Conservation (phyloP, 345 rosid genomes). For the Camelina laxa region DNA sequence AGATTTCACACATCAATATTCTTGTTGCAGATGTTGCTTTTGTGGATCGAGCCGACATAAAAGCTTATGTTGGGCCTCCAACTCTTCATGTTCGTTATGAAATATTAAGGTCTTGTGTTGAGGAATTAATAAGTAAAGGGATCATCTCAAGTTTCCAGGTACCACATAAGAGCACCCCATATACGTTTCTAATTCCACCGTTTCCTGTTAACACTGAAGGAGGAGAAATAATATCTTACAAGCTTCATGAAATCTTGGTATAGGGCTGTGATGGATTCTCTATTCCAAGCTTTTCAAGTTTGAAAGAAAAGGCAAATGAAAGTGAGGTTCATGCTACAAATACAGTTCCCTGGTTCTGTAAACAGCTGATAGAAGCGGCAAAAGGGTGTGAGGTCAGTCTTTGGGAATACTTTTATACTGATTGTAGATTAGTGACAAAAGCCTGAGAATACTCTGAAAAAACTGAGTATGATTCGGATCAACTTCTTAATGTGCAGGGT, state of each 20-base stretch:
- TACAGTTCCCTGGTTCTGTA: conserved; percentile 45
- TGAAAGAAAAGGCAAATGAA: conserved; percentile 58
- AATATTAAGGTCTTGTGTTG: conserved; percentile 84
- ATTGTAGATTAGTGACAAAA: conserved; percentile 11
- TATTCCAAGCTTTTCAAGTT: conserved; percentile 68
- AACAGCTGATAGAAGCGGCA: conserved; percentile 80
- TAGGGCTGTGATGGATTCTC: conserved; percentile 56
- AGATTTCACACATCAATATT: not conserved
- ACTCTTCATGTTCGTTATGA: conserved; percentile 91
- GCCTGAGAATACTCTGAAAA: not conserved
- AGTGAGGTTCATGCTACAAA: conserved; percentile 53
- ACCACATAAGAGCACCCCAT: not conserved
- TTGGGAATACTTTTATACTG: not conserved
- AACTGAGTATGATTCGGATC: not conserved
- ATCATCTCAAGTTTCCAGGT: conserved; percentile 77
- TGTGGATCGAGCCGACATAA: conserved; percentile 95
- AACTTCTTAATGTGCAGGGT: conserved; percentile 56
- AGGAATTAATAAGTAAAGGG: conserved; percentile 74
- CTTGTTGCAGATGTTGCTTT: conserved; percentile 86
- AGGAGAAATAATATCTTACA: conserved; percentile 20
- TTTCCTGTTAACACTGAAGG: conserved; percentile 15
- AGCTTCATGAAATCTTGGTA: conserved; percentile 29
- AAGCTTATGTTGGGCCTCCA: conserved; percentile 98
- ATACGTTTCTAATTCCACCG: not conserved
- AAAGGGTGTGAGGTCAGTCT: conserved; percentile 78